Evolutionary conservation across 805 yeast species (phyloP).

Genomic region (Maudiozyma bulderi): DNA sequence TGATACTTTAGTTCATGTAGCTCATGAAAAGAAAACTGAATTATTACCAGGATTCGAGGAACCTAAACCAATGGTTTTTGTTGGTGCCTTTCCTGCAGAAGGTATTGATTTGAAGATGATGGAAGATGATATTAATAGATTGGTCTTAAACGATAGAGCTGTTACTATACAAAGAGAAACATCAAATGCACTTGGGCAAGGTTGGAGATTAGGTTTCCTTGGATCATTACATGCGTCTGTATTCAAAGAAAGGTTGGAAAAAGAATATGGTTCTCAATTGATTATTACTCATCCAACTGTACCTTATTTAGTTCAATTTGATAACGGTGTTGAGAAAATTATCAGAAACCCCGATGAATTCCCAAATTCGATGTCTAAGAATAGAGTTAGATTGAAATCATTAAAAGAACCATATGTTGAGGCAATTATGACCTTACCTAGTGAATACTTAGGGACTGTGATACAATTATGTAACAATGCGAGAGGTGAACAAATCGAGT

Average conservation of each 20-base stretch:
- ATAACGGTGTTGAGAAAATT: conserved; percentile 52
- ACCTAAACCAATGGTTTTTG: conserved; percentile 96
- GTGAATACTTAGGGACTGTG: conserved; percentile 78
- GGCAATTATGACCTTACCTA: conserved; percentile 84
- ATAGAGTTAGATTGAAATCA: conserved; percentile 31
- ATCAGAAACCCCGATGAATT: conserved; percentile 90
- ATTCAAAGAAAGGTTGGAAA: conserved; percentile 81
- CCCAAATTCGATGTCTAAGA: conserved; percentile 43
- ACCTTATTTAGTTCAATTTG: conserved; percentile 70
- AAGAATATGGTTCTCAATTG: conserved; percentile 87
- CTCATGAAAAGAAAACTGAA: conserved; percentile 45
- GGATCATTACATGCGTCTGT: conserved; percentile 95
- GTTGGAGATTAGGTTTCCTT: conserved; percentile 92
- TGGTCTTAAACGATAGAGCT: conserved; percentile 85
- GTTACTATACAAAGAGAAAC: conserved; percentile 85
- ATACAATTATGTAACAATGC: conserved; percentile 78
- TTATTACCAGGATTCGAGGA: conserved; percentile 93
- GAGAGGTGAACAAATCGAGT: conserved; percentile 73
- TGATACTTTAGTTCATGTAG: conserved; percentile 69
- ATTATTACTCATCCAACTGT: conserved; percentile 94
- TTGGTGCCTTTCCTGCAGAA: conserved; percentile 96
- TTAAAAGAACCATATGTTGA: conserved; percentile 81
- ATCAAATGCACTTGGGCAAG: conserved; percentile 90
- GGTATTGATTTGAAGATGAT: conserved; percentile 80
- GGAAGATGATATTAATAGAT: conserved; percentile 82